Evolutionary conservation across 306 rosid genomes (phyloP), one percentile per base, ranked within the genome.

Genomic region (Fagus sylvatica): DNA sequence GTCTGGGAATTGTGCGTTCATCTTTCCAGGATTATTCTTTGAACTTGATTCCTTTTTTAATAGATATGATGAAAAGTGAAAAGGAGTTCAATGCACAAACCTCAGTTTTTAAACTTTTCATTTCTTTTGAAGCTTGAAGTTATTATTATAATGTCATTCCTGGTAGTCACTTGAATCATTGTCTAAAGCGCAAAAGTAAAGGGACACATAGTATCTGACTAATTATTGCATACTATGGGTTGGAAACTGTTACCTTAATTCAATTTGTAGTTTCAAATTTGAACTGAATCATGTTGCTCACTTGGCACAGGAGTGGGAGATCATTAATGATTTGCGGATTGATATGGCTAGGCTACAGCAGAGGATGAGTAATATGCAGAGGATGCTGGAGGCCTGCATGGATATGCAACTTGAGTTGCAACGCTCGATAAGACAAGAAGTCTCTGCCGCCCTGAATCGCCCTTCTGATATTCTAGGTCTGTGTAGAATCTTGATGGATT

Each of bases 321-420:
- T 86, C 74, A 74, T 96, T 76, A 91, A 84, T 69, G 98, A 96
- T 85, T 82, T 96, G 91, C 91, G 99, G 83, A 86, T 93, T 79
- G 98, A 96, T 90, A 91, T 96, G 99, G 97, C 90, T 62, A 88
- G 96, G 87, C 93, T 96, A 33, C 98, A 93, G 69, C 97, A 96
- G 73, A 91, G 94, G 88, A 93, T 96, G 99, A 90, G 89, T 80
- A 91, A 90, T 76, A 88, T 96, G 87, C 98, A 93, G 78, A 90
- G 93, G 74, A 96, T 93, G 97, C 77, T 96, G 76, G 98, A 90
- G 86, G 85, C 99, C 69, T 96, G 99, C 80, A 93, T 96, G 99
- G 99, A 96, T 84, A 96, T 96, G 99, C 99, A 96, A 78, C 94
- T 93, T 19, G 99, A 96, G 89, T 75, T 96, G 90, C 99, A 96